Base-by-base conservation (phyloP, 306 rosid genomes). In the Trichosanthes truncata region DNA sequence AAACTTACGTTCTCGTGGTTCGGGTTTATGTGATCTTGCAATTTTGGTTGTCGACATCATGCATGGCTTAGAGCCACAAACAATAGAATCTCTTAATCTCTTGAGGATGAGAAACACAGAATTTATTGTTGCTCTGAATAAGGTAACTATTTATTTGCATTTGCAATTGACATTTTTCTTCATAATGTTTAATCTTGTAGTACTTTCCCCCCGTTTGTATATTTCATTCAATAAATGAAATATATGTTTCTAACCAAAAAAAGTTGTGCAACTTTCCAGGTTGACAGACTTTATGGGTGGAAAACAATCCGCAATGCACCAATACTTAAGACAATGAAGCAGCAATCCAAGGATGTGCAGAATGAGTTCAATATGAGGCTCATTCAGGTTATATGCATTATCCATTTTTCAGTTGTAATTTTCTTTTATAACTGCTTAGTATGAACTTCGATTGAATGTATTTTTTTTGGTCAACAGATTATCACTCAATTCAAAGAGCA, bases 31-130 rank as follows among this genome's bases (percentile, higher is more conserved):
- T 81, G 99, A 95, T 83, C 93, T 93, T 75, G 98, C 99, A 51
- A 93, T 95, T 84, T 86, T 93, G 89, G 98, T 95, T 73, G 99
- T 95, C 69, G 99, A 95, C 84, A 91, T 95, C 71, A 95, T 95
- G 99, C 98, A 95, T 80, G 99, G 99, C 72, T 85, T 95, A 82
- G 96, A 95, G 90, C 99, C 84, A 38, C 99, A 93, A 72, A 95
- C 99, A 76, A 93, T 90, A 62, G 99, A 95, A 81, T 95, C 99
- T 5, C 89, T 95, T 78, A 90, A 95, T 79, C 92, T 95, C 57
- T 90, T 95, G 84, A 95, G 84, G 83, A 93, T 90, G 97, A 93
- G 98, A 89, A 91, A 91, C 83, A 93, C 99, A 4, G 97, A 95
- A 80, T 95, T 95, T 84, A 95, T 95, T 65, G 79, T 93, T 82